A percentile compares a stretch with the other conserved stretches of the same genome.
These are phyloP conservation scores for Veloboletus limbatus DNA, from an alignment of 1,284 basidiomycete species.

Conservation along the genomic window DNA sequence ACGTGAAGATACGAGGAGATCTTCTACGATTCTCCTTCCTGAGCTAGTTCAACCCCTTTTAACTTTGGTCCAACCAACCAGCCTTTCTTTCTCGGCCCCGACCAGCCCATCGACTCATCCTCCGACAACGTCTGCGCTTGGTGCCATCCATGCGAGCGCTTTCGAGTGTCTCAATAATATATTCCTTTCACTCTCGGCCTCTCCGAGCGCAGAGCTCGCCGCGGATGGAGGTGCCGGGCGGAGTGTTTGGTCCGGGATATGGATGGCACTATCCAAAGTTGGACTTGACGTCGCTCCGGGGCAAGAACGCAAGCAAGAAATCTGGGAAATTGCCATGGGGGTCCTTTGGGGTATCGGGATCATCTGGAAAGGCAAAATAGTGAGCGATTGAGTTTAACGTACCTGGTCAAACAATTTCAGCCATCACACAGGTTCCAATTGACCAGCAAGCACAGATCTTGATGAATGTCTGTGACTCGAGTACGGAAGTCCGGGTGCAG, in stretches of 20 bases:
- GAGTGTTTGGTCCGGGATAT: constrained; percentile 60
- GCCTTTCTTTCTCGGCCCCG: constrained; percentile 78
- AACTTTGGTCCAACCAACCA: constrained; percentile 65
- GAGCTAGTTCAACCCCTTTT: constrained; percentile 61
- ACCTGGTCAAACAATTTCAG: constrained; percentile 5
- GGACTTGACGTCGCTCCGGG: constrained; percentile 60
- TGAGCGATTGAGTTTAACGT: constrained; percentile 29
- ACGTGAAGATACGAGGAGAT: constrained; percentile 20
- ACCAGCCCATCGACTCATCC: constrained; percentile 69
- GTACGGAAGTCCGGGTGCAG: constrained; percentile 52
- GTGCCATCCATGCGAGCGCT: constrained; percentile 78
- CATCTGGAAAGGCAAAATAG: constrained; percentile 64
- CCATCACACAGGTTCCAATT: constrained; percentile 42
- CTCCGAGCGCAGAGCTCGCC: constrained; percentile 39
- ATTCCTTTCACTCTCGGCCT: constrained; percentile 68
- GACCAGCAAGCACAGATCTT: constrained; percentile 64
- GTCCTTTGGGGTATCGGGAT: constrained; percentile 78
- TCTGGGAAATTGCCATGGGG: constrained; percentile 73
- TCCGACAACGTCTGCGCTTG: constrained; percentile 80
- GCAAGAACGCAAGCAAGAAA: constrained; percentile 61
- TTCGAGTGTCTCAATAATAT: constrained; percentile 91
- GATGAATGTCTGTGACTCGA: constrained; percentile 60
- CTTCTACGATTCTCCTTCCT: constrained; percentile 42
- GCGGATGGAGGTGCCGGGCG: constrained; percentile 49
- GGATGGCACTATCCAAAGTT: constrained; percentile 52